Percentiles rank a stretch among this genome's conserved stretches.
Evolutionary conservation across 768 basidiomycete species (phyloP).

Genomic region (Hebeloma cylindrosporum): DNA sequence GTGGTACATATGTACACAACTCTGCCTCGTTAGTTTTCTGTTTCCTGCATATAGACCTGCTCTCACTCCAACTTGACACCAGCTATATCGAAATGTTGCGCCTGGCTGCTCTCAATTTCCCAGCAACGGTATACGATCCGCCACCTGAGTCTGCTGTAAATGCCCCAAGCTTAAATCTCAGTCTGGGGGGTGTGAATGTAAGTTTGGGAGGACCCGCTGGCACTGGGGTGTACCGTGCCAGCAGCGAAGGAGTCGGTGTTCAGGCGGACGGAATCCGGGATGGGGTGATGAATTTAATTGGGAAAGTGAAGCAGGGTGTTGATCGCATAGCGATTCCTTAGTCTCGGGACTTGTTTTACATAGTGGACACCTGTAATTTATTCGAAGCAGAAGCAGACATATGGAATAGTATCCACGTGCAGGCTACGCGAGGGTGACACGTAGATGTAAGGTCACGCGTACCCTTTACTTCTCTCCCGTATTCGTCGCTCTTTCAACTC

Average conservation of each 20-base stretch:
- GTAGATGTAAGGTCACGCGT: slow-evolving; percentile 37
- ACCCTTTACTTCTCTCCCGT: slow-evolving; percentile 14
- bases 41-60: slow-evolving; percentile 2
- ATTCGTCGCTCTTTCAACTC: slow-evolving; percentile 17
- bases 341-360: slow-evolving; percentile 10
- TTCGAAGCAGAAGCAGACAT: too few relatives aligned
- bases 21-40: slow-evolving; percentile 69
- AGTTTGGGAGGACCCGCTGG: slow-evolving; percentile 87
- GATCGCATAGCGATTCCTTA: slow-evolving; percentile 57
- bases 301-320: slow-evolving; percentile 86
- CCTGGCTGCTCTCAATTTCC: slow-evolving; percentile 62
- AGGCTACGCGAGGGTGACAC: slow-evolving; percentile 34
- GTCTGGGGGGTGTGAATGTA: slow-evolving; percentile 89
- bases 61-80: slow-evolving; percentile 10
- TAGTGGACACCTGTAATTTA: slow-evolving; percentile 9
- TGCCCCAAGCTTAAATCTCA: slow-evolving; percentile 83
- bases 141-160: slow-evolving; percentile 72
- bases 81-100: slow-evolving; percentile 92
- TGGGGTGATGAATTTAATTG: slow-evolving; percentile 83
- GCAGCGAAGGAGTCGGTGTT: slow-evolving; percentile 67
- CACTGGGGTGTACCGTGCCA: slow-evolving; percentile 82
- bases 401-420: slow-evolving; percentile 35
- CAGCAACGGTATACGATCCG: slow-evolving; percentile 67
- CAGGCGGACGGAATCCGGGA: slow-evolving; percentile 89
- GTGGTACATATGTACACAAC: slow-evolving; percentile 95